Evolutionary conservation across 2,329 filamentous ascomycete genomes (phyloP), one percentile per base, ranked within the genome.

Genomic region (Arthrinium phaeospermum): DNA sequence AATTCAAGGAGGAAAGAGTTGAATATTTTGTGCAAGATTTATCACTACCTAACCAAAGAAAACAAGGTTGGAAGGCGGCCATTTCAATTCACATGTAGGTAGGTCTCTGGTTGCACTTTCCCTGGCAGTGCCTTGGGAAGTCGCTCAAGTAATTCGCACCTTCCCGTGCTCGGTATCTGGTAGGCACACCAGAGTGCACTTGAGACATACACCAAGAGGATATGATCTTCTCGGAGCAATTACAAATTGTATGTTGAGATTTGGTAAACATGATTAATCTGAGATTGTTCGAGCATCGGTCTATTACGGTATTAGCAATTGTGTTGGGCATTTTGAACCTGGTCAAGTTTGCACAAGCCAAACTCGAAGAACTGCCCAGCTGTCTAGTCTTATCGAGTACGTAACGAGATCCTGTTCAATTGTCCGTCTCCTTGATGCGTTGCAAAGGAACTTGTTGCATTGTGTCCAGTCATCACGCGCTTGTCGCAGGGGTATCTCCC

Each of bases 401-500:
- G 53, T 34, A 13, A 22, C 27, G 16, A 37, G 14, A 13, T 22
- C 27, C 4, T 37, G 14, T 19, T 34, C 8, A 37, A 34, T 19
- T 22, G 16, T 24, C 22, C 10, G 34, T 41, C 16, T 41, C 34
- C 13, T 34, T 64, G 22, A n/a, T 41, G 30, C 19, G n/a, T 41
- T 41, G 57, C 57, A 10, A 64, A 41, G 19, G 51, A 64, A 14
- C 34, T 64, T 34, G 16, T 41, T 41, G n/a, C 57, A 64, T 41
- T 24, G 19, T 41, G 19, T 41, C 19, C 19, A 64, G 57, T 13
- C 34, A 24, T 41, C 57, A 64, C 57, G 30, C 19, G 57, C 34
- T 41, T 41, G 34, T 41, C 57, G 57, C 57, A 64, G 34, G 57
- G 57, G 57, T 41, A 64, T 64, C 57, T 64, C 57, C 57, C 57